A percentile compares a stretch with the other conserved stretches of the same genome.
These are phyloP conservation scores for Metschnikowia gelsemii DNA, from an alignment of 805 yeast genomes.

Conservation along the genomic window DNA sequence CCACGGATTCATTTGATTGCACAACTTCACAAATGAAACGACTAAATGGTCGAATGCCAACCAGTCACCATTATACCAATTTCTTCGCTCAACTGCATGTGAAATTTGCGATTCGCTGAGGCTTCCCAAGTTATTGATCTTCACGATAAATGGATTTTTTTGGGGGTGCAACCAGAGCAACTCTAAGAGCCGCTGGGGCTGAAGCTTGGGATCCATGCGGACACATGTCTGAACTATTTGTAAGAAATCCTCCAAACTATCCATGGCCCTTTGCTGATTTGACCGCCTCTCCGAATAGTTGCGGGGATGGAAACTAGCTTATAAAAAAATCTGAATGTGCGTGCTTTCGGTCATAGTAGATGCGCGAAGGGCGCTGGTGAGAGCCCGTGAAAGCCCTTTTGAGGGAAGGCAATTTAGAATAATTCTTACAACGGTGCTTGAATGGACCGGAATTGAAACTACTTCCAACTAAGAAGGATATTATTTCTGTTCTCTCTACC, in stretches of 20 bases:
- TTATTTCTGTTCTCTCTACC: too few relatives aligned
- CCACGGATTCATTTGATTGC: conserved; percentile 54
- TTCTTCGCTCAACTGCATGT: conserved; percentile 23
- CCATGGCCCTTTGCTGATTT: conserved; percentile 16
- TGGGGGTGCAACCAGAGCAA: conserved; percentile 28
- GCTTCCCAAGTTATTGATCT: conserved; percentile 23
- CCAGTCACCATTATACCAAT: conserved; percentile 39
- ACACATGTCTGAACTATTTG: conserved; percentile 34
- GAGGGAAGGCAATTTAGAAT: too few relatives aligned
- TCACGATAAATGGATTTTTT: conserved; percentile 27
- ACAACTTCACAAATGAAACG: conserved; percentile 45
- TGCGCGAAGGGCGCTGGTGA: neutral
- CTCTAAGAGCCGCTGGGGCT: conserved; percentile 21
- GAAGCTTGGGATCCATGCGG: conserved; percentile 22
- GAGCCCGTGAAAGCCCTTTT: too few relatives aligned
- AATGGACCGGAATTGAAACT: too few relatives aligned
- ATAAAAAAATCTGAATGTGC: neutral
- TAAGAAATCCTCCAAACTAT: conserved; percentile 22
- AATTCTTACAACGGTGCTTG: too few relatives aligned
- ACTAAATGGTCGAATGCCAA: conserved; percentile 46
- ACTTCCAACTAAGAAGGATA: too few relatives aligned
- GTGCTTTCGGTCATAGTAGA: neutral
- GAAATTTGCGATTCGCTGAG: conserved; percentile 20
- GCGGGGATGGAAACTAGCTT: neutral
- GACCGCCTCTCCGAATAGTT: too few relatives aligned